Evolutionary conservation across 257 asterid genomes (phyloP), one percentile per base, ranked within the genome.

Genomic region (Echium plantagineum): DNA sequence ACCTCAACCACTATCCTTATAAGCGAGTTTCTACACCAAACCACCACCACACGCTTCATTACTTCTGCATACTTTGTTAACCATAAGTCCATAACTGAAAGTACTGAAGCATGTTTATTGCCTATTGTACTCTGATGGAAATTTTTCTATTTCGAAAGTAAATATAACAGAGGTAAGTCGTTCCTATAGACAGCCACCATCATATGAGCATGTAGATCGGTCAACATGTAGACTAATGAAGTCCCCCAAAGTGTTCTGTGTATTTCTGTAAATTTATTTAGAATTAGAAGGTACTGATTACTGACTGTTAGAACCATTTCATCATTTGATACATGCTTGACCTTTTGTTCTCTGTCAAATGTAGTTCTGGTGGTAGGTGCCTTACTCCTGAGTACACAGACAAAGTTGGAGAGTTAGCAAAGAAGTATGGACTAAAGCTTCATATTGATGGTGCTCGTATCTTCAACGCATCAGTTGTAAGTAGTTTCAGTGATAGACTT

Each of bases 381-480:
- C 79, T 93, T 69, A 71, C 99, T 9, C 90, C 62, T 55, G 96
- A 84, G 69, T 93, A 93, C 55, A 83, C 85, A 16, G 93, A 93
- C 73, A 78, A 72, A 67, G 97, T 93, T 48, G 99, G 99, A 72
- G 85, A 89, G 79, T 86, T 93, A 26, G 99, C 96, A 26, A 89
- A 86, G 93, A 86, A 81, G 81, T 66, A 86, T 31, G 96, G 96
- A 6, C 61, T 93, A 65, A 93, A 84, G 78, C 99, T 93, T 70
- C 99, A 93, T 69, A 84, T 93, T 62, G 99, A 93, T 56, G 99
- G 99, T 55, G 97, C 99, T 65, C 99, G 96, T 49, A 78, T 93
- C 22, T 93, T 93, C 64, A 87, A 89, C 72, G 96, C 96, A 64
- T 86, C 97, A 54, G 84, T 70, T 74, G 99, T 93, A 82, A 89